phyloP scores from a whole-genome alignment of 108 stramenopile genomes.

The Stephanodiscus triporus region DNA sequence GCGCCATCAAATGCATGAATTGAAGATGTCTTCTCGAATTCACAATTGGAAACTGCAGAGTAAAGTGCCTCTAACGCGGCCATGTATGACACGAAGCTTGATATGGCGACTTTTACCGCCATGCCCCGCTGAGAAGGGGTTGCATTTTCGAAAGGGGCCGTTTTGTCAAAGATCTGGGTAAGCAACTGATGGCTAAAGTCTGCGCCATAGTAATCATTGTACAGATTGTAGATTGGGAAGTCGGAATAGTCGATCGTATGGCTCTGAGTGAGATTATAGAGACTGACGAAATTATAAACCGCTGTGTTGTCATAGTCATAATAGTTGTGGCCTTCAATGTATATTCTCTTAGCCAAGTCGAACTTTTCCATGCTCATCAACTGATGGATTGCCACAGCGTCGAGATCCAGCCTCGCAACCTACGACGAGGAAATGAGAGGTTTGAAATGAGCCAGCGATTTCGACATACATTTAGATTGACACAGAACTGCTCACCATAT shows the following conservation, averaged over 20 bases:
- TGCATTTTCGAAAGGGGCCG: constrained; percentile 18
- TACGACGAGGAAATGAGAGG: constrained; percentile 14
- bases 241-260: constrained; percentile 29
- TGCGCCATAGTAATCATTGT: constrained; percentile 19
- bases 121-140: constrained; percentile 61
- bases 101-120: constrained; percentile 54
- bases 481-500: constrained; percentile 27
- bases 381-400: constrained; percentile 69
- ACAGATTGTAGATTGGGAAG: constrained; percentile 26
- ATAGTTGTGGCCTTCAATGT: constrained; percentile 47
- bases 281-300: constrained; percentile 35
- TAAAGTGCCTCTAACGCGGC: constrained; percentile 65
- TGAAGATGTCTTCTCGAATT: constrained; percentile 18
- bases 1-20: constrained; percentile 64
- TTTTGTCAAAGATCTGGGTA: constrained; percentile 38
- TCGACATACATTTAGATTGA: not conserved
- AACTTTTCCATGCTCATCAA: constrained; percentile 73
- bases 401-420: constrained; percentile 71
- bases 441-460: not conserved
- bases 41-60: constrained; percentile 59
- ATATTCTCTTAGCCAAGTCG: constrained; percentile 33
- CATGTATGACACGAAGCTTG: constrained; percentile 69
- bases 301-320: constrained; percentile 38
- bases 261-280: constrained; percentile 38
- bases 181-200: constrained; percentile 62